phyloP scores from a whole-genome alignment of 495 filamentous ascomycete genomes.

The Halenospora varia region DNA sequence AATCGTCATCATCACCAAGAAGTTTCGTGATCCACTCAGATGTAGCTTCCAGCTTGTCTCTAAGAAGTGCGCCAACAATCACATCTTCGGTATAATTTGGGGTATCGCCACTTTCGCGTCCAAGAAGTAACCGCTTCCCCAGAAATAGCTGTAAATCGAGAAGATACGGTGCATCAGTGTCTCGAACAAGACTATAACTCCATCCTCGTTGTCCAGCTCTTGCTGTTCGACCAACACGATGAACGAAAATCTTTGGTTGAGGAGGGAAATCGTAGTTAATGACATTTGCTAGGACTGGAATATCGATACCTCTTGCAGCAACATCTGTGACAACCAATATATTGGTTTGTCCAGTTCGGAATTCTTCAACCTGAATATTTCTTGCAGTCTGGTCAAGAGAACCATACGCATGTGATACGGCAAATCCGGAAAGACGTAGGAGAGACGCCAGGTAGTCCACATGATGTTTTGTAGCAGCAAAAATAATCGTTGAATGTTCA shows the following conservation, averaged over 20 bases:
- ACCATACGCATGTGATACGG: constrained; percentile 89
- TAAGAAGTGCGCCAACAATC: constrained; percentile 66
- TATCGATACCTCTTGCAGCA: constrained; percentile 95
- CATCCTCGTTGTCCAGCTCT: constrained; percentile 88
- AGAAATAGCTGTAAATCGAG: constrained; percentile 95
- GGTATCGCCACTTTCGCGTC: constrained; percentile 45
- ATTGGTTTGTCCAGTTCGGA: constrained; percentile 76
- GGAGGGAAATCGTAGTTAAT: constrained; percentile 99
- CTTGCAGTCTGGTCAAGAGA: constrained; percentile 89
- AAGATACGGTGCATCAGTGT: constrained; percentile 83
- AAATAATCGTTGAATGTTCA: constrained; percentile 85
- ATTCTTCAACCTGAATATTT: constrained; percentile 84
- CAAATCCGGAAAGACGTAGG: constrained; percentile 70
- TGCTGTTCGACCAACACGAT: constrained; percentile 92
- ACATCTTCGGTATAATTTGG: constrained; percentile 76
- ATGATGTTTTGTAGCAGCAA: constrained; percentile 92
- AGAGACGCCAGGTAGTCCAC: constrained; percentile 88
- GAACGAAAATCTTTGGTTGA: constrained; percentile 94
- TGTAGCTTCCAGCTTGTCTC: constrained; percentile 65
- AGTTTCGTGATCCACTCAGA: constrained; percentile 78
- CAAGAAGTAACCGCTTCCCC: constrained; percentile 70
- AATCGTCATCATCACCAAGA: constrained; percentile 63
- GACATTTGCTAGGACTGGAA: constrained; percentile 91
- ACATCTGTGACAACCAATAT: constrained; percentile 98
- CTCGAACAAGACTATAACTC: constrained; percentile 87